phyloP scores from a whole-genome alignment of 2,329 filamentous ascomycete species.

The Aspergillus pseudotamarii region DNA sequence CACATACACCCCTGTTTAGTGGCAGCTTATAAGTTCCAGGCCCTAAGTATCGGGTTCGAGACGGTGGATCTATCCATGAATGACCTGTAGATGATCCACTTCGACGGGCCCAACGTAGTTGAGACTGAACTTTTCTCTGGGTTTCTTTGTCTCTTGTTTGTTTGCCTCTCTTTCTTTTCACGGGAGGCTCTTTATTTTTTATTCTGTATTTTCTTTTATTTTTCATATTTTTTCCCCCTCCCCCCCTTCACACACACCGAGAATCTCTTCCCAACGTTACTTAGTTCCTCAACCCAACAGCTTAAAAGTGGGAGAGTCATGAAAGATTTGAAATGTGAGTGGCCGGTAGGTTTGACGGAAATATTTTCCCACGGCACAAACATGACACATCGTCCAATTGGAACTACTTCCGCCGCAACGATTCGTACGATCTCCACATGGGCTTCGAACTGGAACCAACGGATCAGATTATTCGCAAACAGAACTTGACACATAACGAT shows the following conservation, averaged over 20 bases:
- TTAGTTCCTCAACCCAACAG: not conserved
- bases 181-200: too few species aligned
- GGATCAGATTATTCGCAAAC: not conserved
- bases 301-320: not conserved
- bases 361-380: not conserved
- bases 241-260: too few species aligned
- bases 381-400: not conserved
- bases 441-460: not conserved
- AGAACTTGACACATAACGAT: not conserved
- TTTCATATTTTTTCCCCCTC: not conserved
- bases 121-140: not conserved
- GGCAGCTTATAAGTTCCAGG: not conserved
- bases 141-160: not conserved
- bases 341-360: not conserved
- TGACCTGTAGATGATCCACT: slow-evolving; percentile 4
- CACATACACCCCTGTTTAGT: not conserved
- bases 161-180: too few species aligned
- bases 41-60: not conserved
- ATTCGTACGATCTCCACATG: slow-evolving; percentile 1
- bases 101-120: not conserved
- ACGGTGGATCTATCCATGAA: slow-evolving; percentile 1
- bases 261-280: not conserved
- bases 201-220: not conserved
- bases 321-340: not conserved
- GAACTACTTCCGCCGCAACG: not conserved